phyloP scores from a whole-genome alignment of 129 eudicot genomes.

The Mikania micrantha region DNA sequence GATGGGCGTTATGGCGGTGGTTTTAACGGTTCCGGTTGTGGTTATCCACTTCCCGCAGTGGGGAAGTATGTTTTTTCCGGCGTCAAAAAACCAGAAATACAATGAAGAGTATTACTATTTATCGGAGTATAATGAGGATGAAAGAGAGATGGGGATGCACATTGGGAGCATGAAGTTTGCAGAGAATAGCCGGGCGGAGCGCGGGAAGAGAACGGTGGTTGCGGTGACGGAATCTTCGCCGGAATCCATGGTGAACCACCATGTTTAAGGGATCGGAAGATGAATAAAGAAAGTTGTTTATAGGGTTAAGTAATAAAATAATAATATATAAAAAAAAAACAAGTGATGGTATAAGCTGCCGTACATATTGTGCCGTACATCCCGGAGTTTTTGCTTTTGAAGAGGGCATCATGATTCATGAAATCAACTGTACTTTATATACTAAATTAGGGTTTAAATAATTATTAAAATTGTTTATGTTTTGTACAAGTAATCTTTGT shows the following conservation, averaged over 20 bases:
- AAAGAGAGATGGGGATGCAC: conserved; percentile 45
- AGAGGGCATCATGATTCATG: too few relatives aligned
- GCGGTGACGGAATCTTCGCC: conserved; percentile 19
- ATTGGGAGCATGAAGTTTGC: conserved; percentile 46
- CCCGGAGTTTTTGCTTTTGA: too few relatives aligned
- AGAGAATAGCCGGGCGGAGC: conserved; percentile 45
- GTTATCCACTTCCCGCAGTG: conserved; percentile 66
- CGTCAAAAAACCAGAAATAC: conserved; percentile 31
- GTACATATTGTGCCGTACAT: too few relatives aligned
- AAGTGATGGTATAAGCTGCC: too few relatives aligned
- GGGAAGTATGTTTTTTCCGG: conserved; percentile 66
- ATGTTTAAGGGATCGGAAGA: conserved; percentile 9
- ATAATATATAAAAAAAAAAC: too few relatives aligned
- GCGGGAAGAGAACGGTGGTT: conserved; percentile 30
- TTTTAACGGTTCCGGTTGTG: conserved; percentile 49
- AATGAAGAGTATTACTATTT: conserved; percentile 47
- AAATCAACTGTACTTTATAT: too few relatives aligned
- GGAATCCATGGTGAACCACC: not conserved
- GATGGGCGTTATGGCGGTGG: conserved; percentile 68
- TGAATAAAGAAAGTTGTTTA: conserved; percentile 2
- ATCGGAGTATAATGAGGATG: conserved; percentile 50
- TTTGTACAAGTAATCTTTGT: too few relatives aligned
- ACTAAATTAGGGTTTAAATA: too few relatives aligned
- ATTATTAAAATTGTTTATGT: too few relatives aligned
- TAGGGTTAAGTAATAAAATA: too few relatives aligned